Evolutionary conservation across 2,329 filamentous ascomycete genomes (phyloP), one percentile per base, ranked within the genome.

Genomic region (Calonectria hongkongensis): DNA sequence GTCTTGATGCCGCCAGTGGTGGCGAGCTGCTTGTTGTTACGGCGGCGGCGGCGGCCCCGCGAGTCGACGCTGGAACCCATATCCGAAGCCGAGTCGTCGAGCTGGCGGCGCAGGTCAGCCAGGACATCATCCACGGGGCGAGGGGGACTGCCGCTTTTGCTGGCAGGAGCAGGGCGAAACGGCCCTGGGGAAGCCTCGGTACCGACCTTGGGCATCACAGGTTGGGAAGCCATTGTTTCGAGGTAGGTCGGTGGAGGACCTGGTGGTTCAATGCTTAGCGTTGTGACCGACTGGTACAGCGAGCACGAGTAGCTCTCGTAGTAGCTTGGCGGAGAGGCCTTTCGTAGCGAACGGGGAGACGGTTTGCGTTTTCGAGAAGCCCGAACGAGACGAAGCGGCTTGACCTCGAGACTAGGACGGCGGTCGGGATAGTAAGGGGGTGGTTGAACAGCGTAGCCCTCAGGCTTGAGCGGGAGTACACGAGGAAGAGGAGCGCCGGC

Each of bases 21-120:
- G 45, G 74, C 74, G 16, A 74, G 70, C 73, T 76, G 73, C 70
- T 76, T 76, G 64, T 75, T 74, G 72, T 75, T 75, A 48, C 72
- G 72, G 73, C 74, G 73, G 73, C 73, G 73, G 66, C 74, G 74
- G 45, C 74, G 74, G 60, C 74, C 74, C 64, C 73, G 74, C 28
- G 73, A 76, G 68, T 76, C 74, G 27, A 76, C 62, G 45, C 74
- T 76, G 43, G 74, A 76, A 62, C 68, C 74, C 62, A 70, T 62
- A 54, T 76, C 74, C 33, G 74, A 76, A 27, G 74, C 74, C 66
- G 74, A 76, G 56, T 76, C 74, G 58, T 76, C 73, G 62, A 76
- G 73, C 73, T 74, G 70, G 51, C 74, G 73, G 47, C 71, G 74
- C 64, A 76, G 43, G 74, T 75, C 74, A 73, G 74, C 74, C 62